Conservation (phyloP, 2,329 filamentous ascomycete genomes). For the Phyllachora maydis region DNA sequence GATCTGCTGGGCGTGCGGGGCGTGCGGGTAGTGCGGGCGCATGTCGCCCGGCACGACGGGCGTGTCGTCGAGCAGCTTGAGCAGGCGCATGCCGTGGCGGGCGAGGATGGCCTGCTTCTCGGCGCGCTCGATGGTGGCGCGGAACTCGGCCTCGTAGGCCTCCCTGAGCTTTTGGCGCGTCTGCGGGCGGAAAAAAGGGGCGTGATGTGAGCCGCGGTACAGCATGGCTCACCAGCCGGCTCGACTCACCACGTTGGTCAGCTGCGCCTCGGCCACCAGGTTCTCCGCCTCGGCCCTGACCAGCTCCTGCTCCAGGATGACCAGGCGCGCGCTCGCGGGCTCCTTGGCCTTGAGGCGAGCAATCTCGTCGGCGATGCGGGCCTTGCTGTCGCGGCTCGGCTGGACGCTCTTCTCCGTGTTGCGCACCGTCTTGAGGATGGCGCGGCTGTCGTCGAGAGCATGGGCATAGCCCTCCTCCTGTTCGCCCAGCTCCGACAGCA, state of each 20-base stretch:
- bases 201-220: slow-evolving; percentile 1
- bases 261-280: slow-evolving; percentile 84
- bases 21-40: slow-evolving; percentile 21
- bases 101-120: slow-evolving; percentile 95
- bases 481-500: slow-evolving; percentile 82
- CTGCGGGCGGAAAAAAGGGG: slow-evolving; percentile 23
- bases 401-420: slow-evolving; percentile 94
- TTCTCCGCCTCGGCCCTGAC: slow-evolving; percentile 92
- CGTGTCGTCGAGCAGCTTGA: slow-evolving; percentile 74
- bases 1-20: slow-evolving; percentile 85
- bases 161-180: slow-evolving; percentile 94
- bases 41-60: slow-evolving; percentile 71
- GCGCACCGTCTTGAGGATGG: slow-evolving; percentile 71
- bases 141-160: slow-evolving; percentile 74
- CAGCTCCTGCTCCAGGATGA: slow-evolving; percentile 84
- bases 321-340: slow-evolving; percentile 60
- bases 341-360: slow-evolving; percentile 82
- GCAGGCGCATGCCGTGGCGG: slow-evolving; percentile 66
- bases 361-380: slow-evolving; percentile 84
- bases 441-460: slow-evolving; percentile 67
- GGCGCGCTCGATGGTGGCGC: slow-evolving; percentile 81
- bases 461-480: slow-evolving; percentile 82
- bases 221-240: not conserved
- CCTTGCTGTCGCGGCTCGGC: slow-evolving; percentile 70
- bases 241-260: slow-evolving; percentile 70